These are phyloP conservation scores for Medicago arabica DNA, from an alignment of 306 rosid species.

Conservation along the genomic window DNA sequence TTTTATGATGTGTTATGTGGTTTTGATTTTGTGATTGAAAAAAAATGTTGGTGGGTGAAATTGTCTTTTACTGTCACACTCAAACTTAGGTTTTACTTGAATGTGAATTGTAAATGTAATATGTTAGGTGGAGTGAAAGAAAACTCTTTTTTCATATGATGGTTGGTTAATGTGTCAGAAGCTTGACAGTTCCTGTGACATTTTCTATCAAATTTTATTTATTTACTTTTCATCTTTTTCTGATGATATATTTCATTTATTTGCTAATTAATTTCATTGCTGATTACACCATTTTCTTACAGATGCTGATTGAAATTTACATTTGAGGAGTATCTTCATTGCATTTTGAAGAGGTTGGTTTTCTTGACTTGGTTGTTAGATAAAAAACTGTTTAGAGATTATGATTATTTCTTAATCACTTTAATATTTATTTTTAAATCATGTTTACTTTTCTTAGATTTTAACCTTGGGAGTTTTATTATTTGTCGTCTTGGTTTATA, in stretches of 20 bases:
- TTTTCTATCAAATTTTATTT: conserved; percentile 24
- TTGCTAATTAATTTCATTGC: conserved; percentile 15
- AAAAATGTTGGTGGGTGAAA: conserved; percentile 33
- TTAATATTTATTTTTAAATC: conserved; percentile 3
- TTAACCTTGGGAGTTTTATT: conserved; percentile 20
- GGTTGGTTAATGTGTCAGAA: conserved; percentile 63
- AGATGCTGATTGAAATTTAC: conserved; percentile 19
- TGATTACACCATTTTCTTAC: conserved; percentile 8
- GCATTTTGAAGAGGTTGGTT: conserved; percentile 40
- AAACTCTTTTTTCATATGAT: conserved; percentile 32
- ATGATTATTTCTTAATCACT: neutral
- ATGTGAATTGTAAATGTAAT: conserved; percentile 56
- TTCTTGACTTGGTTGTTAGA: too few species aligned
- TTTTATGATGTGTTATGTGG: too few species aligned
- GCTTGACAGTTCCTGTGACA: conserved; percentile 42
- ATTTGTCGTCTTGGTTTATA: conserved; percentile 1
- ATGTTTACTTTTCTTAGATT: conserved; percentile 13
- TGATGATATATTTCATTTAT: too few species aligned
- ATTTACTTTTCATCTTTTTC: neutral
- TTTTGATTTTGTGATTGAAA: neutral
- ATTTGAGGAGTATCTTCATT: conserved; percentile 19
- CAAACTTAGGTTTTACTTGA: conserved; percentile 59
- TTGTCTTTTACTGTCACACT: conserved; percentile 38
- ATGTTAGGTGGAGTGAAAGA: conserved; percentile 45
- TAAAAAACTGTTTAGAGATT: neutral